Conservation (phyloP, 108 stramenopile genomes). For the Phaeodactylum tricornutum region DNA sequence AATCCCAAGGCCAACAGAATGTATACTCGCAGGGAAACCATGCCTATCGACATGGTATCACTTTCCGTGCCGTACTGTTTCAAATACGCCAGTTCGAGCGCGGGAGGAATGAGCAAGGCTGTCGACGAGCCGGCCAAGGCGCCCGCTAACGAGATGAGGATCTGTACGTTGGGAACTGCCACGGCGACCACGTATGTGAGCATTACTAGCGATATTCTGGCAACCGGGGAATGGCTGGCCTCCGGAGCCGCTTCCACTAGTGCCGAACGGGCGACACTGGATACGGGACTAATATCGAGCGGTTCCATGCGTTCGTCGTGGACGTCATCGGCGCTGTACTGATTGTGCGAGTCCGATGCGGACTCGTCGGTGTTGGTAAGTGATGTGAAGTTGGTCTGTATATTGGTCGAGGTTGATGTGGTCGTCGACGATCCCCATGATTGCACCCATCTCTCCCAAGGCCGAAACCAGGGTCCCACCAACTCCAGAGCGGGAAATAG, state of each 20-base stretch:
- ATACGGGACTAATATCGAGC: no score
- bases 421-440: no score
- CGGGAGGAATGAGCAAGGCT: constrained; percentile 55
- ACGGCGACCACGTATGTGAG: constrained; percentile 48
- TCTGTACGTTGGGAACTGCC: constrained; percentile 55
- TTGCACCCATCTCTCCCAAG: no score
- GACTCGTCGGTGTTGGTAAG: constrained; percentile 15
- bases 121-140: constrained; percentile 55
- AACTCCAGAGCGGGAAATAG: constrained; percentile 57
- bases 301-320: constrained; percentile 1
- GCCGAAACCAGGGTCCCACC: constrained; percentile 25
- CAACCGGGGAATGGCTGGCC: constrained; percentile 23
- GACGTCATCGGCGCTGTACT: neutral
- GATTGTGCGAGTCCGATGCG: constrained; percentile 6
- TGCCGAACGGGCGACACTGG: no score
- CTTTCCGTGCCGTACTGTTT: constrained; percentile 22
- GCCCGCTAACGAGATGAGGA: constrained; percentile 54
- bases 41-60: no score
- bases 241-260: neutral
- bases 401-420: no score
- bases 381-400: no score
- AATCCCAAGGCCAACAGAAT: constrained; percentile 30
- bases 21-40: constrained; percentile 14
- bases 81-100: constrained; percentile 43
- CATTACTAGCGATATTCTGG: constrained; percentile 36